phyloP scores from a whole-genome alignment of 2,329 filamentous ascomycete genomes.

The Monosporascus cannonballus region DNA sequence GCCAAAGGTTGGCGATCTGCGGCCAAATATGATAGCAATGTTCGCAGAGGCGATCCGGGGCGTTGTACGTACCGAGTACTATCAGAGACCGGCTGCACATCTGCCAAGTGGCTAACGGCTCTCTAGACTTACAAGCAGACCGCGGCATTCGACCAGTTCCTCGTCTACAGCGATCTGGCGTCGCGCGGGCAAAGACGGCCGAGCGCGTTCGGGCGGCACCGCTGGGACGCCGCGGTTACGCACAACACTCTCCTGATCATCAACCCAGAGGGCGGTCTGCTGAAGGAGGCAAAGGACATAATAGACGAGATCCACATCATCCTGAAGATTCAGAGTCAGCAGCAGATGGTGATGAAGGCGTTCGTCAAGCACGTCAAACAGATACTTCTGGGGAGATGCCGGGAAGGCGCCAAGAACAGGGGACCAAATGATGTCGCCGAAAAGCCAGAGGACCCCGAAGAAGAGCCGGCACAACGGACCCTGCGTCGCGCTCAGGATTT shows the following conservation, averaged over 20 bases:
- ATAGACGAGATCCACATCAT: constrained; percentile 27
- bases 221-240: background rate
- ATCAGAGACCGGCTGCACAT: too few species aligned
- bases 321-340: constrained; percentile 20
- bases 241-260: constrained; percentile 18
- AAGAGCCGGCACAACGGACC: background rate
- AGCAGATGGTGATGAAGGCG: constrained; percentile 3
- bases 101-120: constrained; percentile 3
- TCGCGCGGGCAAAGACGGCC: background rate
- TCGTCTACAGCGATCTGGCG: background rate
- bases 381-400: background rate
- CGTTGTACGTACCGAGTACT: constrained; percentile 9
- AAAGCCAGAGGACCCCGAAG: background rate
- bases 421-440: background rate
- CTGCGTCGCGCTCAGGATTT: background rate
- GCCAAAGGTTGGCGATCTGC: constrained; percentile 20
- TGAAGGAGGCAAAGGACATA: constrained; percentile 25
- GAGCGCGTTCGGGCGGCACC: background rate
- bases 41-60: constrained; percentile 23
- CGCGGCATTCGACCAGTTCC: constrained; percentile 6
- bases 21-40: constrained; percentile 24
- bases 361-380: background rate
- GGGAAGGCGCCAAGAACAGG: background rate
- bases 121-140: constrained; percentile 5
- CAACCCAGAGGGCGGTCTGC: constrained; percentile 21